Conservation (phyloP, 176 grass and related monocot genomes). For the Guadua angustifolia region DNA sequence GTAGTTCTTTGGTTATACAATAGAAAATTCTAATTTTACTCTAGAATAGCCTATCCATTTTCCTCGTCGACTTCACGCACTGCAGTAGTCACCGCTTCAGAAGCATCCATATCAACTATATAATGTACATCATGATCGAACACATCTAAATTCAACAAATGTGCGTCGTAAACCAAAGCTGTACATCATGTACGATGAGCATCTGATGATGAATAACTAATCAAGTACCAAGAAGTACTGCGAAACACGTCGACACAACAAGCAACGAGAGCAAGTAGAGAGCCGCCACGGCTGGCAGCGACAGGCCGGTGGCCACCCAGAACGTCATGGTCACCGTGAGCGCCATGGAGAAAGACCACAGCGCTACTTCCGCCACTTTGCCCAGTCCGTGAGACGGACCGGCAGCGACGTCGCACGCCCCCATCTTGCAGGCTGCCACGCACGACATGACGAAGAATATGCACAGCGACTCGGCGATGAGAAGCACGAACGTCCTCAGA, state of each 20-base stretch:
- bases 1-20: too few relatives aligned
- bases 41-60: too few relatives aligned
- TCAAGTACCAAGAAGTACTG: conserved; percentile 16
- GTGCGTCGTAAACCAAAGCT: too few relatives aligned
- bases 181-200: not conserved
- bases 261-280: conserved; percentile 35
- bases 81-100: too few relatives aligned
- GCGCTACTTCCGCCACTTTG: not conserved
- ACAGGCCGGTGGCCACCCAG: conserved; percentile 21
- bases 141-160: not conserved
- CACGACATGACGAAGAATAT: conserved; percentile 46
- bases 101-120: too few relatives aligned
- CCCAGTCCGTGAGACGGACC: not conserved
- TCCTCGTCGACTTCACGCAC: too few relatives aligned
- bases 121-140: conserved; percentile 1
- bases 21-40: too few relatives aligned
- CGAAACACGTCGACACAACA: conserved; percentile 26
- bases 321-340: conserved; percentile 47
- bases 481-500: conserved; percentile 20
- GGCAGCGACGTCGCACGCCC: not conserved
- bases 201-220: too few relatives aligned
- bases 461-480: conserved; percentile 36
- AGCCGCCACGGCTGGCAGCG: not conserved
- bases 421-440: conserved; percentile 30
- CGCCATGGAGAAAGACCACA: conserved; percentile 41